These are phyloP conservation scores for Strobilomyces confusus DNA, from an alignment of 768 basidiomycete genomes.

Conservation along the genomic window DNA sequence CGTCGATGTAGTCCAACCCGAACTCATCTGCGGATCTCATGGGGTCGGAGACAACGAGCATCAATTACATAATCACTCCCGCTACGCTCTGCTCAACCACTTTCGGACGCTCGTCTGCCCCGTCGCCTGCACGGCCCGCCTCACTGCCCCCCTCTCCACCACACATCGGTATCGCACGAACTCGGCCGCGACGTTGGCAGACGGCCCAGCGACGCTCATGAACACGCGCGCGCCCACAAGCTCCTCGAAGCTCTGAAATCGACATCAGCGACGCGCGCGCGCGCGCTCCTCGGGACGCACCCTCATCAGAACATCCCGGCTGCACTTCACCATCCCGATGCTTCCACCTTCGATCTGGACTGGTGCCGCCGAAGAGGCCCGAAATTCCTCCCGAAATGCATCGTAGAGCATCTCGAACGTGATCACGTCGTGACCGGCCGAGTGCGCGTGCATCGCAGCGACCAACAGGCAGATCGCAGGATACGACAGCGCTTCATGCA, in stretches of 20 bases:
- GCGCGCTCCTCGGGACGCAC: constrained; percentile 40
- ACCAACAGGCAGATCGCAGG: constrained; percentile 81
- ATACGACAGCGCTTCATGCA: constrained; percentile 60
- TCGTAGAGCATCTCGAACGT: constrained; percentile 93
- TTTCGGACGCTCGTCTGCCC: constrained; percentile 72
- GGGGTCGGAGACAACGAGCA: not conserved
- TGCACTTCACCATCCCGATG: constrained; percentile 70
- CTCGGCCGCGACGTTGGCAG: constrained; percentile 52
- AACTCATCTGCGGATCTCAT: constrained; percentile 29
- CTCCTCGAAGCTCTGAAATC: constrained; percentile 68
- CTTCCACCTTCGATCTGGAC: constrained; percentile 70
- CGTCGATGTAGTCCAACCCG: constrained; percentile 60
- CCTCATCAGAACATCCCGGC: constrained; percentile 57
- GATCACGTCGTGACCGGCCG: constrained; percentile 72
- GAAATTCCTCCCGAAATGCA: constrained; percentile 69
- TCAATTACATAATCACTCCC: constrained; percentile 24
- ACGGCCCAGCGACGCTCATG: constrained; percentile 43
- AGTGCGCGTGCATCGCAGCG: constrained; percentile 73
- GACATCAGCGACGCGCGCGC: not conserved
- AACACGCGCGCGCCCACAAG: constrained; percentile 59
- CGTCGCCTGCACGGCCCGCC: constrained; percentile 57
- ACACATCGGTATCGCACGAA: constrained; percentile 74
- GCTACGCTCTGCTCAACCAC: constrained; percentile 61
- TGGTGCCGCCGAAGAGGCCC: constrained; percentile 68
- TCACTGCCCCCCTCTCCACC: constrained; percentile 62